Conservation (phyloP, 2,329 filamentous ascomycete genomes). For the Botrytis medusae region DNA sequence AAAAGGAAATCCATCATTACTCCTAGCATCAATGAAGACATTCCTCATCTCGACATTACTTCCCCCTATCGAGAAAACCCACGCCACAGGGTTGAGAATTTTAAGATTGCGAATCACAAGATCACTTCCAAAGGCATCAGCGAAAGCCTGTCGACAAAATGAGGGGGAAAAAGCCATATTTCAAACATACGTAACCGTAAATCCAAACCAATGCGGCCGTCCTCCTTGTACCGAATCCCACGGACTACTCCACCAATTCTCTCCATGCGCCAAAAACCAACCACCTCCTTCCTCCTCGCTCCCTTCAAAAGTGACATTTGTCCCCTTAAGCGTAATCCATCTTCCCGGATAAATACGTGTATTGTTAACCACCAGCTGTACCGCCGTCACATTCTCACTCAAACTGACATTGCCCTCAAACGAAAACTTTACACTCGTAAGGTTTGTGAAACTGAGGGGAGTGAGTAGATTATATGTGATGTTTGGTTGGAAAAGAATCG, state of each 20-base stretch:
- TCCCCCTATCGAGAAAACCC: constrained; percentile 15
- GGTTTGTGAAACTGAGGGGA: background rate
- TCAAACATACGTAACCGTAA: background rate
- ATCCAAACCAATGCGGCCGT: constrained; percentile 17
- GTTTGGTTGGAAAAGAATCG: constrained; percentile 6
- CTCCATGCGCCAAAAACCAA: constrained; percentile 19
- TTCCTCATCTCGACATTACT: constrained; percentile 17
- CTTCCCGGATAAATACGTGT: background rate
- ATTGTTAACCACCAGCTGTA: constrained; percentile 16
- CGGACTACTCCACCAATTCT: constrained; percentile 9
- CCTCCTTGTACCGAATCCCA: background rate
- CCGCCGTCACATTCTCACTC: constrained; percentile 17
- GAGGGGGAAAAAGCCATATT: background rate
- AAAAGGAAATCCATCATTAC: constrained; percentile 9
- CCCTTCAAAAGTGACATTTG: constrained; percentile 9
- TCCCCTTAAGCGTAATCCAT: constrained; percentile 17
- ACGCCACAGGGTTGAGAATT: constrained; percentile 15
- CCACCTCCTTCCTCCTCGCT: background rate
- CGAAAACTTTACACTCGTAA: background rate
- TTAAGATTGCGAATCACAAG: constrained; percentile 15
- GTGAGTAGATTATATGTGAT: constrained; percentile 17
- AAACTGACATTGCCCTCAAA: constrained; percentile 18
- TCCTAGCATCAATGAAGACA: constrained; percentile 11
- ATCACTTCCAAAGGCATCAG: background rate
- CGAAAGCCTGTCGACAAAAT: background rate